These are phyloP conservation scores for Helotiales sp. DNA, from an alignment of 2,329 filamentous ascomycete genomes.

Conservation along the genomic window DNA sequence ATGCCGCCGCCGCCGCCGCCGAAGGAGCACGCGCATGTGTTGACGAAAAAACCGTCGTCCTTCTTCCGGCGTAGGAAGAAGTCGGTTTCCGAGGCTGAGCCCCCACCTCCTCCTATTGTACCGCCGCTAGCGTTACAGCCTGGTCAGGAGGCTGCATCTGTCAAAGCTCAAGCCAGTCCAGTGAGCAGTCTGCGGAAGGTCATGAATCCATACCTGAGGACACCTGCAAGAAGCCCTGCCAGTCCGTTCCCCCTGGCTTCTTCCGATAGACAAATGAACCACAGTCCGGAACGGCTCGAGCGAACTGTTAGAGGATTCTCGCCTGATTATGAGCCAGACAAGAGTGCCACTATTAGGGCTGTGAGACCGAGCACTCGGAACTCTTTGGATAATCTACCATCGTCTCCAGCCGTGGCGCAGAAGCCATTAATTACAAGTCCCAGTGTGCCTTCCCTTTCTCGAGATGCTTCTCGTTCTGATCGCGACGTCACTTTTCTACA, in stretches of 20 bases:
- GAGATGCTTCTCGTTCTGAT: conserved; percentile 27
- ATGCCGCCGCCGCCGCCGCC: conserved; percentile 25
- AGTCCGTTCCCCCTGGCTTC: conserved; percentile 19
- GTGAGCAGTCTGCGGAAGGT: conserved; percentile 80
- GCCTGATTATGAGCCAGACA: conserved; percentile 71
- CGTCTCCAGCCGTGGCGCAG: conserved; percentile 17
- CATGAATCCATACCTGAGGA: conserved; percentile 77
- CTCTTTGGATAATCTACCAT: conserved; percentile 9
- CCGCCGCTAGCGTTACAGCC: conserved; percentile 37
- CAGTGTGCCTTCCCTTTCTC: conserved; percentile 9
- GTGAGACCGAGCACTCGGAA: conserved; percentile 50
- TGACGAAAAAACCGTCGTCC: conserved; percentile 90
- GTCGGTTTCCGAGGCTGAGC: conserved; percentile 68
- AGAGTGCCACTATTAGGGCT: conserved; percentile 69
- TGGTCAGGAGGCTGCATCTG: conserved; percentile 19
- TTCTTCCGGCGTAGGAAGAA: conserved; percentile 96
- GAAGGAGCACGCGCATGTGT: conserved; percentile 34
- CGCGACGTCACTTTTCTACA: conserved; percentile 50
- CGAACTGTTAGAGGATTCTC: conserved; percentile 61
- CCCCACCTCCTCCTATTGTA: conserved; percentile 48
- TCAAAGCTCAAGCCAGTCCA: conserved; percentile 50
- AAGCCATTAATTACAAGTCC: conserved; percentile 16
- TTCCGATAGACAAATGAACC: conserved; percentile 26
- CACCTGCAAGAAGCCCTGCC: conserved; percentile 25
- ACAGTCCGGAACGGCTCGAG: conserved; percentile 23